Conservation (phyloP, 495 filamentous ascomycete species). For the Massariosphaeria phaeospora region DNA sequence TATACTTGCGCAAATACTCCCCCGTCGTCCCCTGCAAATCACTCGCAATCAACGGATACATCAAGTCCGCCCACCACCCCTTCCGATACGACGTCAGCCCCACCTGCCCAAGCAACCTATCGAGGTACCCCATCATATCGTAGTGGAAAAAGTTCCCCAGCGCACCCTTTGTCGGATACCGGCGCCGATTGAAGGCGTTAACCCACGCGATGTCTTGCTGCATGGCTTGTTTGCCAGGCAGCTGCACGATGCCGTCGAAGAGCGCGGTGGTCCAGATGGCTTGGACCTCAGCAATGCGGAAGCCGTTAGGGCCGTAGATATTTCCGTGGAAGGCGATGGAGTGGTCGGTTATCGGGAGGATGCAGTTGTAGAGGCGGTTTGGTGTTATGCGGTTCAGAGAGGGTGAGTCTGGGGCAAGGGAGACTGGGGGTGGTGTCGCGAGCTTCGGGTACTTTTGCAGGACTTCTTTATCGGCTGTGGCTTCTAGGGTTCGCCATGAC, state of each 20-base stretch:
- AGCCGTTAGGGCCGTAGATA: slow-evolving; percentile 2
- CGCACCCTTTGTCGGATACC: slow-evolving; percentile 1
- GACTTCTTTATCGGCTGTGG: not conserved
- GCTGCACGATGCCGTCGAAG: not conserved
- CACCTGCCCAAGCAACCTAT: not conserved
- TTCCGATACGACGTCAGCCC: not conserved
- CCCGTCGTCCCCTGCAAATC: not conserved
- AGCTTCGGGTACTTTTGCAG: slow-evolving; percentile 1
- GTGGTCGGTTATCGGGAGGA: not conserved
- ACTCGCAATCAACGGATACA: not conserved
- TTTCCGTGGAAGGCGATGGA: slow-evolving; percentile 8
- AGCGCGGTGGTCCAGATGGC: slow-evolving; percentile 4
- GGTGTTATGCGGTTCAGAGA: not conserved
- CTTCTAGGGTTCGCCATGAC: not conserved
- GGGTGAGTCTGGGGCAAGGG: not conserved
- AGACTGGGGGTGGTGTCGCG: not conserved
- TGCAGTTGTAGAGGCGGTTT: slow-evolving; percentile 8
- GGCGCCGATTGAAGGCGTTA: not conserved
- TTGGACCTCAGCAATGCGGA: slow-evolving; percentile 1
- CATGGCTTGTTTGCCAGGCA: not conserved
- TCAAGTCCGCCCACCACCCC: not conserved
- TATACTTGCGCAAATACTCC: not conserved
- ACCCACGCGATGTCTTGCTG: not conserved
- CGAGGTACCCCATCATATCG: slow-evolving; percentile 5
- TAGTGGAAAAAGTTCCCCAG: slow-evolving; percentile 1